phyloP scores from a whole-genome alignment of 139 green algal genomes.

The Yamagishiella unicocca region DNA sequence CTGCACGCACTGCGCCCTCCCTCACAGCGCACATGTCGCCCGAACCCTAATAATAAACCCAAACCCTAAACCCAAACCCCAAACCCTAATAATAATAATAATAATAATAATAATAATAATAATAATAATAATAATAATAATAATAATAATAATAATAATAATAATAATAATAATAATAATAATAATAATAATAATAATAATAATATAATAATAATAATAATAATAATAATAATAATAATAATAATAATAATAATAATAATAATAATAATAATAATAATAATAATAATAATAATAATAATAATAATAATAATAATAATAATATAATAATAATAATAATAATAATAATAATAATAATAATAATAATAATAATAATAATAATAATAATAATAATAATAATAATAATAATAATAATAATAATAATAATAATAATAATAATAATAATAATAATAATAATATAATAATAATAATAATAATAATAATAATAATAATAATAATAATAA shows the following conservation, averaged over 20 bases:
- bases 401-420: slow-evolving; percentile 1
- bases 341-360: slow-evolving; percentile 1
- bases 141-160: slow-evolving; percentile 1
- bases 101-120: slow-evolving; percentile 1
- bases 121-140: slow-evolving; percentile 1
- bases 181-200: slow-evolving; percentile 1
- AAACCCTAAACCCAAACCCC: too few species aligned
- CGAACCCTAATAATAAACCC: too few species aligned
- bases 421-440: slow-evolving; percentile 1
- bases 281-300: slow-evolving; percentile 1
- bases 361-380: slow-evolving; percentile 1
- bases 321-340: slow-evolving; percentile 1
- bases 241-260: neutral
- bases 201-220: neutral
- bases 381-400: neutral
- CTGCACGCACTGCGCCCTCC: too few species aligned
- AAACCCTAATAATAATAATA: neutral
- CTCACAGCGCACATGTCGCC: too few species aligned
- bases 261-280: slow-evolving; percentile 1
- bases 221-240: neutral
- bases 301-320: slow-evolving; percentile 1
- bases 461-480: slow-evolving; percentile 1
- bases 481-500: slow-evolving; percentile 1
- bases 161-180: slow-evolving; percentile 1
- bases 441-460: slow-evolving; percentile 1